Base-by-base conservation (phyloP, 1,284 basidiomycete species). In the Heterobasidion irregulare region DNA sequence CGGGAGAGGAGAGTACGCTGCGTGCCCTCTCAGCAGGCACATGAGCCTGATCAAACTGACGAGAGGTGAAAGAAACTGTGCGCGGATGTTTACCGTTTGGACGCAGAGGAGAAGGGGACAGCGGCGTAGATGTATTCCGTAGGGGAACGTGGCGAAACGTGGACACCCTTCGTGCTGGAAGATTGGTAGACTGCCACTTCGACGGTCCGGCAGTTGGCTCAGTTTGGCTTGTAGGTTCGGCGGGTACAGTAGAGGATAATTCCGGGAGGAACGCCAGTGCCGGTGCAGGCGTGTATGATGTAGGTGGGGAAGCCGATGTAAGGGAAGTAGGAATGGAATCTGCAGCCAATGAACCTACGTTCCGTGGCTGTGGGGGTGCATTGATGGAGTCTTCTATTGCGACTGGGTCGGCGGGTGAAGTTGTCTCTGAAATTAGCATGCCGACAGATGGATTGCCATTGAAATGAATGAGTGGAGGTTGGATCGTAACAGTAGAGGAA, bases 111-210 rank as follows among this genome's bases (percentile, higher is more conserved):
- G 75, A 78, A 3, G 77, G 67, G 16, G 70, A 64, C 12, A 73
- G 53, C 0, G 72, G 61, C 35, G 65, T 35, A 7, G 65, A 58
- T 6, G 73, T 56, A 47, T 70, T 68, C 32, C 76, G 77, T 15
- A 71, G 68, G 12, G 79, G 78, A 26, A 86, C 65, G 56, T 77
- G 80, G 38, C 86, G 74, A 64, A 86, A 84, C 0, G 82, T 85
- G 2, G 84, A 80, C 1, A 72, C 61, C 60, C 72, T 82, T 13
- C 74, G 71, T n/a, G 26, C 13, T 33, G 19, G n/a, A 10, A 41
- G 10, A n/a, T 10, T 41, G n/a, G 35, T n/a, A 18, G 49, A n/a
- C 13, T 15, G 38, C n/a, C 38, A 12, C 38, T 10, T 41, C n/a
- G 38, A 41, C 10, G 38, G 13, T 71, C 53, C 26, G 68, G 60